Conservation (phyloP, 805 yeast species). For the Saturnispora halmiae region DNA sequence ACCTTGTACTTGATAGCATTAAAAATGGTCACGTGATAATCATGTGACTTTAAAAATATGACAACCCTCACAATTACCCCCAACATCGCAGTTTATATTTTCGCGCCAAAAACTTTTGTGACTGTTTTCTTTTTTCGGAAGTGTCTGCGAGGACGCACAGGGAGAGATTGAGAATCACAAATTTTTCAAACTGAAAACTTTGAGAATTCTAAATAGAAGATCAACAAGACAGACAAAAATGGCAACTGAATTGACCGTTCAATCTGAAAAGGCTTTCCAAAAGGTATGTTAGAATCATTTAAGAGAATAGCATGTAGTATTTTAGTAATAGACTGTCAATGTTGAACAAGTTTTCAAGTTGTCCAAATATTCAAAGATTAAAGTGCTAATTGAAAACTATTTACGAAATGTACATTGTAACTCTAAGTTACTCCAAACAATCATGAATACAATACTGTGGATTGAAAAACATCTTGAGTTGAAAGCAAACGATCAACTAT, state of each 20-base stretch:
- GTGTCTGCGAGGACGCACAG: neutral
- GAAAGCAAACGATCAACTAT: too few species aligned
- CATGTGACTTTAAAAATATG: neutral
- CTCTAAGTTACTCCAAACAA: too few species aligned
- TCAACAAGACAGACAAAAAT: slow-evolving; percentile 32
- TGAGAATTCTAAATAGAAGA: slow-evolving; percentile 5
- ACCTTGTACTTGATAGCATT: neutral
- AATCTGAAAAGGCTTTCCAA: slow-evolving; percentile 99
- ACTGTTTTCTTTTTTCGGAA: neutral
- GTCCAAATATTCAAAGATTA: too few species aligned
- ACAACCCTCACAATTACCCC: neutral
- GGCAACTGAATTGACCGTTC: slow-evolving; percentile 99
- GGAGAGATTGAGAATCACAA: neutral
- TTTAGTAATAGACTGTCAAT: too few species aligned
- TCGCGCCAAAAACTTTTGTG: neutral
- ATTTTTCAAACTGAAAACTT: slow-evolving; percentile 6
- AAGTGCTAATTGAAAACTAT: too few species aligned
- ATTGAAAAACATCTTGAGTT: too few species aligned
- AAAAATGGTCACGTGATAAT: neutral
- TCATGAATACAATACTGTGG: too few species aligned
- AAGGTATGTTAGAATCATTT: slow-evolving; percentile 62
- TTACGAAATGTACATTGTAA: too few species aligned
- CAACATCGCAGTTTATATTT: neutral
- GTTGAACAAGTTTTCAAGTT: too few species aligned
- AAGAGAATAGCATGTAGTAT: too few species aligned